Evolutionary conservation across 805 yeast genomes (phyloP), one percentile per base, ranked within the genome.

Genomic region (Wickerhamomyces silvicola): DNA sequence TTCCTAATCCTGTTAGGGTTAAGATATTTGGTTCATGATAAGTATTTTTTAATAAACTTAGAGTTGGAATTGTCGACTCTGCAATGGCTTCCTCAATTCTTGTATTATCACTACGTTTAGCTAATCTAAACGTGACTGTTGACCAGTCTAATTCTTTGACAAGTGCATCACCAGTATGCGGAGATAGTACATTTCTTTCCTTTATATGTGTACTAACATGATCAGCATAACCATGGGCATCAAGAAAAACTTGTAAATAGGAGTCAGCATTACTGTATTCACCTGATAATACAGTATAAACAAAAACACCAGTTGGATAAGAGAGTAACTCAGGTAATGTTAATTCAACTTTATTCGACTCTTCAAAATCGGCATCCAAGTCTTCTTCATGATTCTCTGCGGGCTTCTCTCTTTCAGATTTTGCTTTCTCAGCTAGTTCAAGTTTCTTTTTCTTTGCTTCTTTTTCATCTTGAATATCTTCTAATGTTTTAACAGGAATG

Each of bases 141-240:
- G 96, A 85, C 69, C 77, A 75, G 26, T 79, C 86, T 31, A 88
- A 63, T 55, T 88, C 94, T 41, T 78, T 81, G 37, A 88, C 66
- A 42, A 78, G 56, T n/a, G 62, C 78, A 56, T 87, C 96, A 39
- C 86, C 85, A 11, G 82, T 74, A 43, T 70, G 66, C 25, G 70
- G 69, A 16, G 59, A 42, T 28, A 54, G 56, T 15, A 58, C 38
- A 20, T 52, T 43, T 32, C 56, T 53, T 7, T 51, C 45, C 6
- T 46, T 43, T 36, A 82, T 60, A 38, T 64, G 64, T 11, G 75
- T 73, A 28, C 85, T 64, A 4, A 64, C 67, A 50, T 64, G 81
- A 31, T 78, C 72, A 9, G 83, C 66, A 55, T 75, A 77, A 4
- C 87, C 83, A 39, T 64, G 71, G 45, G 75, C 78, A 58, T 92